Percentiles rank a stretch among this genome's conserved stretches.
phyloP scores from a whole-genome alignment of 2,329 filamentous ascomycete species.

The Nemania bipapillata region DNA sequence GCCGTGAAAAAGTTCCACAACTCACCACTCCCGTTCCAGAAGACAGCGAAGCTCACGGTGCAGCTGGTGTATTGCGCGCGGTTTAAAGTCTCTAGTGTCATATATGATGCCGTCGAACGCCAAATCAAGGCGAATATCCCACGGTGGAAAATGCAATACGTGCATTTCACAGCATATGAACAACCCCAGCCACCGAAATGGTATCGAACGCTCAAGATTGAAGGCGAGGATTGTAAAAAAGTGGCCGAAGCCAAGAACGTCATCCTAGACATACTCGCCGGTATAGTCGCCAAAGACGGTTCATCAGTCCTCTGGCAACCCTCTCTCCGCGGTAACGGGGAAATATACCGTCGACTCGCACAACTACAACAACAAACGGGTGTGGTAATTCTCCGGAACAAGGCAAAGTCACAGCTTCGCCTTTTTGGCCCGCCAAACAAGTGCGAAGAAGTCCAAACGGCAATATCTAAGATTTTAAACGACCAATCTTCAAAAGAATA shows the following conservation, averaged over 20 bases:
- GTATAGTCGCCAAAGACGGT: conserved; percentile 47
- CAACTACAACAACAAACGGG: conserved; percentile 40
- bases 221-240: conserved; percentile 49
- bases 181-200: conserved; percentile 38
- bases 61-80: conserved; percentile 53
- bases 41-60: conserved; percentile 52
- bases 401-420: conserved; percentile 46
- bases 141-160: conserved; percentile 50
- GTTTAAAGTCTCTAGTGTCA: conserved; percentile 52
- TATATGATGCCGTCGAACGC: conserved; percentile 51
- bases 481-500: conserved; percentile 19
- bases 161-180: conserved; percentile 47
- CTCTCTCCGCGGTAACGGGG: conserved; percentile 43
- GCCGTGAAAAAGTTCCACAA: conserved; percentile 51
- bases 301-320: conserved; percentile 50
- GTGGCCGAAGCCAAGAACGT: conserved; percentile 51
- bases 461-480: conserved; percentile 36
- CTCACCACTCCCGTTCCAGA: conserved; percentile 48
- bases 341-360: conserved; percentile 37
- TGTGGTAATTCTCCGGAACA: conserved; percentile 49
- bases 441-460: conserved; percentile 34
- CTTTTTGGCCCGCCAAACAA: conserved; percentile 45
- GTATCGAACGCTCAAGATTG: conserved; percentile 54
- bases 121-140: conserved; percentile 46
- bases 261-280: conserved; percentile 52